phyloP scores from a whole-genome alignment of 805 yeast genomes.

The Lipomyces orientalis region DNA sequence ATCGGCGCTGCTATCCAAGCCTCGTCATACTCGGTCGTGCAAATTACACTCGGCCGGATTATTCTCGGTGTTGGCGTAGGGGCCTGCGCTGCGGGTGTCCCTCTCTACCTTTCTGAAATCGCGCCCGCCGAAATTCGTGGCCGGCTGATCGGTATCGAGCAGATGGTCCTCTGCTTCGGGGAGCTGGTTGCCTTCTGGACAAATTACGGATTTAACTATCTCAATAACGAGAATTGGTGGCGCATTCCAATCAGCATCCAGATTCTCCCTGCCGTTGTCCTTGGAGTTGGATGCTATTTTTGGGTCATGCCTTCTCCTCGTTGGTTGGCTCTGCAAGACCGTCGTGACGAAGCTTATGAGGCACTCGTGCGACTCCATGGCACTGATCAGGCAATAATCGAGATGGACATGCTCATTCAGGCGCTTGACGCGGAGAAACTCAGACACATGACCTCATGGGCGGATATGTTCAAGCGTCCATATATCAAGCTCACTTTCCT shows the following conservation, averaged over 20 bases:
- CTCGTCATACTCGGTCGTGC: slow-evolving; percentile 40
- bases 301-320: slow-evolving; percentile 61
- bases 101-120: slow-evolving; percentile 69
- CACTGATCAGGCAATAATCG: not conserved
- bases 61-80: slow-evolving; percentile 63
- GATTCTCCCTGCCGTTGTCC: slow-evolving; percentile 56
- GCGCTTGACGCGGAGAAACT: not conserved
- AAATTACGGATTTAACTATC: slow-evolving; percentile 59
- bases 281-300: slow-evolving; percentile 55
- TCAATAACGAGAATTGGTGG: slow-evolving; percentile 48
- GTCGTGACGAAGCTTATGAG: slow-evolving; percentile 57
- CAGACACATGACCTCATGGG: not conserved
- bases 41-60: slow-evolving; percentile 48
- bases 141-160: slow-evolving; percentile 55
- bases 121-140: slow-evolving; percentile 81
- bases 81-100: slow-evolving; percentile 54
- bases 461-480: slow-evolving; percentile 21
- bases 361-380: slow-evolving; percentile 7
- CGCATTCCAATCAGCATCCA: slow-evolving; percentile 67
- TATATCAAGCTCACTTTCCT: slow-evolving; percentile 7
- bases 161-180: slow-evolving; percentile 56
- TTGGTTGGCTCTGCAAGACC: slow-evolving; percentile 63
- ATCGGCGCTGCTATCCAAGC: slow-evolving; percentile 42
- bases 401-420: not conserved
- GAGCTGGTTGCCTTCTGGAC: slow-evolving; percentile 57